Conservation (phyloP, 2,329 filamentous ascomycete genomes). For the Sclerotinia glacialis region DNA sequence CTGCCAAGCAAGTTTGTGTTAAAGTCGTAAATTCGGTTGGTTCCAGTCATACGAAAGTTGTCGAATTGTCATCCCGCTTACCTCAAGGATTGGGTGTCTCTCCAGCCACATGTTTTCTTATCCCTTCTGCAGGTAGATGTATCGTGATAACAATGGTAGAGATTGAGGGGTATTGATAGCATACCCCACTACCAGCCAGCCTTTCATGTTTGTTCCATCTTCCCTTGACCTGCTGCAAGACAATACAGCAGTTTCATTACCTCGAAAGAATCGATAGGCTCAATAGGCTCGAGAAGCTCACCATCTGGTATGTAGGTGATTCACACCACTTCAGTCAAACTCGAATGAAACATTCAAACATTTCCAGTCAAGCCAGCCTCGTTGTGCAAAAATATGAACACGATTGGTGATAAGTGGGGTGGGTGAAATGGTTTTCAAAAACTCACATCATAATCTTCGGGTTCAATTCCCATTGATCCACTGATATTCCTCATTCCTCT, state of each 20-base stretch:
- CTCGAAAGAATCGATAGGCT: background rate
- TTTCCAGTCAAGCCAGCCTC: background rate
- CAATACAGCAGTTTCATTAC: background rate
- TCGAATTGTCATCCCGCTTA: background rate
- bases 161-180: background rate
- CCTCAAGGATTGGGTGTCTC: background rate
- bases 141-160: background rate
- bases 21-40: background rate
- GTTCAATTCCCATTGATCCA: conserved; percentile 2
- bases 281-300: background rate
- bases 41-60: background rate
- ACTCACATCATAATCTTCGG: background rate
- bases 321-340: background rate
- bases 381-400: conserved; percentile 2
- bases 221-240: background rate
- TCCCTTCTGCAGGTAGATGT: background rate
- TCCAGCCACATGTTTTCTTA: background rate
- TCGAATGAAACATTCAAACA: background rate
- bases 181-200: background rate
- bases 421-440: background rate
- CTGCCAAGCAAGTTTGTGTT: background rate
- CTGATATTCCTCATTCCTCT: background rate
- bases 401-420: conserved; percentile 9
- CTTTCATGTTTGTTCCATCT: conserved; percentile 6
- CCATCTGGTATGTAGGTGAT: background rate